A percentile compares a stretch with the other conserved stretches of the same genome.
phyloP scores from a whole-genome alignment of 1,139 yeast species.

The Pichia sorboxylosa region DNA sequence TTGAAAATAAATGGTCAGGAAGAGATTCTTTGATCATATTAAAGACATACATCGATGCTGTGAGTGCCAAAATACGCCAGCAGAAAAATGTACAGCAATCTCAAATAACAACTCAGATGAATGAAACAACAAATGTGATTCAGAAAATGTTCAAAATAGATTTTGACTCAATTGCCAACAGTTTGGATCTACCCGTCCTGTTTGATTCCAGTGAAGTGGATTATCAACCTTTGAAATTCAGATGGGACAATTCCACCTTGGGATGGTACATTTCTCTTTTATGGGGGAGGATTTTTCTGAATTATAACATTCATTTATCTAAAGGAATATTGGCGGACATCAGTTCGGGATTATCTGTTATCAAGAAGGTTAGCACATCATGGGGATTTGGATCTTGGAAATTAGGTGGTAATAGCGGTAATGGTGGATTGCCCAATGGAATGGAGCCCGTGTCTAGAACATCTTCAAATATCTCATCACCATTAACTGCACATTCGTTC shows the following conservation, averaged over 20 bases:
- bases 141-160: constrained; percentile 16
- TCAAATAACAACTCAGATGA: neutral
- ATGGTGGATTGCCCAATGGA: neutral
- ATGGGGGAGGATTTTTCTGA: constrained; percentile 53
- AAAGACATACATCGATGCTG: constrained; percentile 20
- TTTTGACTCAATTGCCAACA: constrained; percentile 8
- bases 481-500: constrained; percentile 1
- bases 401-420: constrained; percentile 1
- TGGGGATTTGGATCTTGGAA: constrained; percentile 27
- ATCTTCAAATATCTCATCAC: constrained; percentile 1
- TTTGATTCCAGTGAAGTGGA: constrained; percentile 22
- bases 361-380: constrained; percentile 33
- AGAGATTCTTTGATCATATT: constrained; percentile 37
- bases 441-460: neutral
- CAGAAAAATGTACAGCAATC: constrained; percentile 20
- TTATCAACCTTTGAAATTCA: constrained; percentile 41
- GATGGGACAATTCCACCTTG: constrained; percentile 52
- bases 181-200: constrained; percentile 27
- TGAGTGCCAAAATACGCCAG: constrained; percentile 30
- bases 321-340: constrained; percentile 18
- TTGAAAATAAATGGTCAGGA: constrained; percentile 53
- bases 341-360: constrained; percentile 32
- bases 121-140: constrained; percentile 13
- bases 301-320: constrained; percentile 21
- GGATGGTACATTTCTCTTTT: constrained; percentile 70